Evolutionary conservation across 257 asterid species (phyloP).

Genomic region (Mentha longifolia): DNA sequence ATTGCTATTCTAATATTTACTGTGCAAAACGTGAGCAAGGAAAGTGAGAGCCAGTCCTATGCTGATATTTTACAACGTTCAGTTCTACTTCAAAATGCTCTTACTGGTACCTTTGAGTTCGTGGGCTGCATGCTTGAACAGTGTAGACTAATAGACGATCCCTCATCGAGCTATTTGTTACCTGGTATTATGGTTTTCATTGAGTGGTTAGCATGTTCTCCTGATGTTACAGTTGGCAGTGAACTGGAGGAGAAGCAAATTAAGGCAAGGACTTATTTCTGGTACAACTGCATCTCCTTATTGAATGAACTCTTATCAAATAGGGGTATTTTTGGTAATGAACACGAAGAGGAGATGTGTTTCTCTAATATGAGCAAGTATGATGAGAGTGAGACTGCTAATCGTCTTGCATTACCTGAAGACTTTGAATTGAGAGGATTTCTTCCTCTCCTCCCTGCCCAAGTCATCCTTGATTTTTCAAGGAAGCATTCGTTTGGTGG

Average conservation of each 20-base stretch:
- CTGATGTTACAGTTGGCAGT: constrained; percentile 65
- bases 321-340: constrained; percentile 50
- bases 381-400: constrained; percentile 67
- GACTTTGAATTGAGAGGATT: constrained; percentile 87
- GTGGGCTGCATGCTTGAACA: constrained; percentile 73
- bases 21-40: constrained; percentile 66
- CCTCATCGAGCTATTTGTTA: constrained; percentile 65
- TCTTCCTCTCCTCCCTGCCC: constrained; percentile 79
- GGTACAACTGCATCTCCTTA: constrained; percentile 65
- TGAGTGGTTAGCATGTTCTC: constrained; percentile 82
- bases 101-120: constrained; percentile 66
- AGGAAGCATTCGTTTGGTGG: constrained; percentile 61
- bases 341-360: constrained; percentile 57
- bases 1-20: constrained; percentile 71
- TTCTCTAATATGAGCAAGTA: constrained; percentile 76
- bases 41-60: constrained; percentile 67
- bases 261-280: constrained; percentile 65
- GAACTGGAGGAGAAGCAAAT: constrained; percentile 70
- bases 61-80: constrained; percentile 83
- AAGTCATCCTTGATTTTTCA: constrained; percentile 75
- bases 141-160: constrained; percentile 64
- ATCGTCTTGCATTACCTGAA: constrained; percentile 76
- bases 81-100: constrained; percentile 78
- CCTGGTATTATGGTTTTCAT: constrained; percentile 84
- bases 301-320: constrained; percentile 62